Evolutionary conservation across 192 early-diverging fungal genomes (phyloP).

Genomic region (Podila clonocystis): DNA sequence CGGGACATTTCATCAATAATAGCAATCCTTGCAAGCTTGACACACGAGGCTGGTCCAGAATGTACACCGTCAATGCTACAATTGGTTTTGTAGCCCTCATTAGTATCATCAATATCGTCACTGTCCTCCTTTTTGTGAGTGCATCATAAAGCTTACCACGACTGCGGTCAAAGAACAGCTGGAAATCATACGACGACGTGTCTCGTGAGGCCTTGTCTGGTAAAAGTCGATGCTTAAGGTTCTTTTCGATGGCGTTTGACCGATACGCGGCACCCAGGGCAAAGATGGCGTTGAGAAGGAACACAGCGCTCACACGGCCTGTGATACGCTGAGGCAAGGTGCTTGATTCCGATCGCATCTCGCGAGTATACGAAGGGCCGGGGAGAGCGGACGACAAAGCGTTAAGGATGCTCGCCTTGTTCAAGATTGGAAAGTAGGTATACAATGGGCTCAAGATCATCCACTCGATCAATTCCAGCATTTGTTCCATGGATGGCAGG

Average conservation of each 20-base stretch:
- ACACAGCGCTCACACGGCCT: constrained; percentile 44
- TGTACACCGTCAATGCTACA: constrained; percentile 35
- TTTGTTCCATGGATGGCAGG: constrained; percentile 25
- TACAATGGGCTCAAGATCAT: constrained; percentile 46
- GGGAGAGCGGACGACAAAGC: constrained; percentile 27
- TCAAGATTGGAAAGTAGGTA: constrained; percentile 35
- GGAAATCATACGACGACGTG: constrained; percentile 8
- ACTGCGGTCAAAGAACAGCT: constrained; percentile 32
- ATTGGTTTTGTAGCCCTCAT: not conserved
- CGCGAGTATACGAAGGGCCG: not conserved
- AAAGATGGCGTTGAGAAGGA: constrained; percentile 45
- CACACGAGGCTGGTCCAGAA: constrained; percentile 42
- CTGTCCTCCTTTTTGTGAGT: not conserved
- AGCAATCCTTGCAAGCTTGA: constrained; percentile 39
- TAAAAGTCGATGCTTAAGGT: constrained; percentile 21
- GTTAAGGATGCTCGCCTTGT: constrained; percentile 42
- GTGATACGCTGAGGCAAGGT: constrained; percentile 33
- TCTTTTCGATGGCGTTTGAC: constrained; percentile 38
- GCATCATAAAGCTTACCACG: constrained; percentile 14
- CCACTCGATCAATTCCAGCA: constrained; percentile 45
- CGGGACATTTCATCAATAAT: constrained; percentile 45
- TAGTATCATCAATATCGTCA: too few species aligned
- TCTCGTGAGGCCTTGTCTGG: constrained; percentile 3
- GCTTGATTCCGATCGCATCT: not conserved
- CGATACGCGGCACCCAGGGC: constrained; percentile 45